Percentiles rank a stretch among this genome's conserved stretches.
Conservation (phyloP, 2,329 filamentous ascomycete species). For the Parastagonospora nodorum region DNA sequence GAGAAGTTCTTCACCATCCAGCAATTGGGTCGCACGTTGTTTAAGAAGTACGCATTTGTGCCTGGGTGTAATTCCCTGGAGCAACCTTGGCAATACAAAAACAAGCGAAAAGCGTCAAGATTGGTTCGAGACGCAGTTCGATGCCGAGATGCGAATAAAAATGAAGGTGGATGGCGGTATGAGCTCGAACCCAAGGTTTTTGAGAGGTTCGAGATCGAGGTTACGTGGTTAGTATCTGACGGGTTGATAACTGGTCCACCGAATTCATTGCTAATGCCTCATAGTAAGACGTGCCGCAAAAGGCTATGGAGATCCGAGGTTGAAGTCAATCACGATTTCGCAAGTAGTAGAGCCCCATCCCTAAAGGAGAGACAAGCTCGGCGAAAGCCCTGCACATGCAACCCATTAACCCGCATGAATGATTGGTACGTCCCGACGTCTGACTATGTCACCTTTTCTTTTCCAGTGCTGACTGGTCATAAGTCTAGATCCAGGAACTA, state of each 20-base stretch:
- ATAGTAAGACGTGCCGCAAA: slow-evolving; percentile 16
- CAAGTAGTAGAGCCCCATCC: slow-evolving; percentile 9
- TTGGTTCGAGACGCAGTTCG: neutral
- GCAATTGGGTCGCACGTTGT: slow-evolving; percentile 10
- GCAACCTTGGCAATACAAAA: slow-evolving; percentile 15
- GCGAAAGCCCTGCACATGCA: slow-evolving; percentile 15
- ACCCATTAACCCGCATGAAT: neutral
- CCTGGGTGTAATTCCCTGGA: slow-evolving; percentile 7
- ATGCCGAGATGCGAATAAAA: slow-evolving; percentile 4
- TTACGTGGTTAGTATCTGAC: slow-evolving; percentile 15
- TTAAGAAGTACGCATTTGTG: slow-evolving; percentile 7
- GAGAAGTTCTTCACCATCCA: slow-evolving; percentile 16
- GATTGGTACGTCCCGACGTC: neutral
- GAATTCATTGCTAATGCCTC: neutral
- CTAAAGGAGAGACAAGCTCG: slow-evolving; percentile 14
- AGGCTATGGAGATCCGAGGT: slow-evolving; percentile 17
- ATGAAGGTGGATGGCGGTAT: slow-evolving; percentile 18
- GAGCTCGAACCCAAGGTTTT: slow-evolving; percentile 15
- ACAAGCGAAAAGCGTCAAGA: slow-evolving; percentile 9
- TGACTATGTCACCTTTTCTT: too few species aligned
- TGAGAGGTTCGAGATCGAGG: slow-evolving; percentile 23
- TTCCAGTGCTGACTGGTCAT: neutral
- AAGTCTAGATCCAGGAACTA: slow-evolving; percentile 4
- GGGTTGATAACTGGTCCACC: neutral
- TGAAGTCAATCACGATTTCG: slow-evolving; percentile 6